Base-by-base conservation (phyloP, 208 protist species). In the Spironucleus salmonicida region DNA sequence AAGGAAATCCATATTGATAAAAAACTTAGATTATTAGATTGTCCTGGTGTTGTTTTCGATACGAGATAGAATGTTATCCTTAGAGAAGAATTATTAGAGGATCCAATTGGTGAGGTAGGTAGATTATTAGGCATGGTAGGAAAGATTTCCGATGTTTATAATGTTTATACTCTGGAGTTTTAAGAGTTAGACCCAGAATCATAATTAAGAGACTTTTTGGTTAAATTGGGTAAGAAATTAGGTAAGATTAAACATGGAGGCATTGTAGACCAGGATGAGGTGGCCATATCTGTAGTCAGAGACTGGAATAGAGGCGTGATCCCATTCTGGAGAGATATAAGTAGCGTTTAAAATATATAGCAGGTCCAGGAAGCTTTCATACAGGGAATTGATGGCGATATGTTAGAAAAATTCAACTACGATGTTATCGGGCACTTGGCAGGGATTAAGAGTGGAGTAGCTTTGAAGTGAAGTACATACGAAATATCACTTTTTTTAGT, bases 281-380 rank as follows among this genome's bases (percentile, higher is more conserved):
- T 57, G 1, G 80, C 80, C 0, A 11, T 67, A 29, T 42, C 29
- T 32, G 74, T 81, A 30, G 19, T 83, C 0, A 41, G 75, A 1
- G 80, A 83, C 40, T 83, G 80, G 80, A 83, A 81, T 41, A 62
- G 67, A 0, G 80, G 80, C 0, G 27, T 40, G 27, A 82, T 83
- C 75, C 79, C 76, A 29, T 83, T 80, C 34, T 79, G n/a, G n/a
- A n/a, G n/a, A n/a, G n/a, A n/a, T n/a, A n/a, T n/a, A n/a, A n/a
- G n/a, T n/a, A n/a, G n/a, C n/a, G n/a, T n/a, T n/a, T n/a, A n/a
- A n/a, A n/a, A n/a, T n/a, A n/a, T n/a, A n/a, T n/a, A n/a, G n/a
- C n/a, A n/a, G n/a, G n/a, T n/a, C n/a, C n/a, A n/a, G n/a, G n/a
- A n/a, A n/a, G n/a, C n/a, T n/a, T n/a, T n/a, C n/a, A n/a, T n/a